Base-by-base conservation (phyloP, 108 stramenopile species). In the Parmales sp. region DNA sequence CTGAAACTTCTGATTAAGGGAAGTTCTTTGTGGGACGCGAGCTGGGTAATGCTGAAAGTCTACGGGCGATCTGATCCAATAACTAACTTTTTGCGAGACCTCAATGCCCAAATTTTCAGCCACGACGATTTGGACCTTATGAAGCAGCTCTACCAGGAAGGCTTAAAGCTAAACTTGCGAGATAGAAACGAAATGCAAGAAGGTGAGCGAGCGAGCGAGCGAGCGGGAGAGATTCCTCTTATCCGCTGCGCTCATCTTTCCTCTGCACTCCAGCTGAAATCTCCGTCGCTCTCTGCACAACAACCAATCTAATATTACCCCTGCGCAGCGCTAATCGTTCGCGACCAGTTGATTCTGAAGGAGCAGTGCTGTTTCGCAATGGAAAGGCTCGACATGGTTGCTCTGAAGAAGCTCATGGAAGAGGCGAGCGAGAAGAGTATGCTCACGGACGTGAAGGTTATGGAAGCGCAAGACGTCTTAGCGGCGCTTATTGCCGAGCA, bases 31-130 rank as follows among this genome's bases (percentile, higher is more conserved):
- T 60, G 54, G 54, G 54, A 60, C 31, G 54, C 54, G 29, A 19
- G n/a, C 26, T 60, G 54, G 54, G 54, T 60, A 20, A 60, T 60
- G 54, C 6, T 60, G 4, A 60, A 60, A 34, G 36, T 60, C 26
- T 60, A 60, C 54, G 54, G 54, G 18, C 13, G 54, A 34, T 34
- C 54, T 11, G 54, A 60, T 34, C 54, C 54, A 6, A 60, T 60
- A 2, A 60, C 54, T 13, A 60, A 60, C 28, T 60, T 60, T 16
- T 34, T 60, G 54, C 29, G 54, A 34, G 54, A 60, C 2, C 26
- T 60, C 26, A 0, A 60, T 28, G 36, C 16, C 0, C 20, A 20
- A 13, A 6, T 60, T 28, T 60, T 34, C 28, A 34, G 31, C 26
- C 29, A 34, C 31, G 54, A 11, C 5, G 54, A 60, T 29, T 29